Base-by-base conservation (phyloP, 768 basidiomycete species). In the Tubosaeta sp. region DNA sequence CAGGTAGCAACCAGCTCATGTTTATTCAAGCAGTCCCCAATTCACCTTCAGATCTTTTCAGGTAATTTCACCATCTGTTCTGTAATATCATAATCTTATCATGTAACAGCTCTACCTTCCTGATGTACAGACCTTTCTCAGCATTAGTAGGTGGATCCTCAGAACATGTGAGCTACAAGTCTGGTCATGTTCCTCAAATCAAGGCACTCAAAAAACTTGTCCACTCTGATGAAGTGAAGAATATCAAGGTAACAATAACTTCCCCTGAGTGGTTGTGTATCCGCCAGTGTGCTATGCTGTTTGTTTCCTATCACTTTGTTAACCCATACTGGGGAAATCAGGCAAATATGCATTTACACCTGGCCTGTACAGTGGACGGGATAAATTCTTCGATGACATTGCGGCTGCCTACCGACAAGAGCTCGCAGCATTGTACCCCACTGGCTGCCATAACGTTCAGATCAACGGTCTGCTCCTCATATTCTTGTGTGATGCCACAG, bases 231-330 rank as follows among this genome's bases (percentile, higher is more conserved):
- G 84, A 87, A 59, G 80, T 85, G 52, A 76, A 76, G 61, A 73
- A 76, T 60, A 77, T 89, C 66, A 89, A 91, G 65, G 61, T 89
- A 52, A 88, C 83, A 13, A 72, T 87, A 67, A 83, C 81, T 53
- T 80, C 85, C 0, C 87, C 86, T 4, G 81, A 82, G 33, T 85
- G 85, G 83, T 84, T 81, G 65, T 83, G 85, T 63, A 78, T 85
- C 29, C 78, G 81, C 22, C 83, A 85, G 85, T 46, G 75, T 73
- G 57, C 8, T 5, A 4, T 38, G 8, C 2, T 16, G 19, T 38
- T 8, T 4, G 9, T 4, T 4, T 12, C n/a, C 31, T 4, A 17
- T 19, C 16, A 10, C 44, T 4, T 10, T 13, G 14, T 14, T 4
- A 14, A 44, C 42, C 54, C 33, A 58, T 26, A 2, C 22, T 22